phyloP scores from a whole-genome alignment of 2,329 filamentous ascomycete genomes.

The Dactylellina drechsleri region DNA sequence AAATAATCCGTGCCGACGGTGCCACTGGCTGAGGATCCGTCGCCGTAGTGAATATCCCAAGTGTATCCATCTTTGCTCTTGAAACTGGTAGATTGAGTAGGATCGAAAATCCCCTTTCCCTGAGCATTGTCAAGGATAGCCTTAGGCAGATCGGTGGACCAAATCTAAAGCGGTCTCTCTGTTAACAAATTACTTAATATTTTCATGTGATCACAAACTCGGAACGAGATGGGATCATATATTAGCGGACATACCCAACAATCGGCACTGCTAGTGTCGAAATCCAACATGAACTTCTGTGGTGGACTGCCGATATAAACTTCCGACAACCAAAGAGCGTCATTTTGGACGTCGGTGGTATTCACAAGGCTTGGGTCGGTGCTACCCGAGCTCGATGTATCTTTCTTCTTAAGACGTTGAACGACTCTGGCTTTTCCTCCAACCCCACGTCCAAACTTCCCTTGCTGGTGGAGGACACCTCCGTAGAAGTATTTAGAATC shows the following conservation, averaged over 20 bases:
- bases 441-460: slow-evolving; percentile 64
- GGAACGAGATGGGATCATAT: background rate
- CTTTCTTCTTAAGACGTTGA: slow-evolving; percentile 64
- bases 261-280: slow-evolving; percentile 77
- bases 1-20: slow-evolving; percentile 73
- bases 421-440: slow-evolving; percentile 66
- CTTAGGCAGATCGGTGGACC: slow-evolving; percentile 66
- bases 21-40: slow-evolving; percentile 74
- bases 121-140: slow-evolving; percentile 59
- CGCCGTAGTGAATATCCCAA: slow-evolving; percentile 76
- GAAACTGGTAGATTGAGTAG: slow-evolving; percentile 71
- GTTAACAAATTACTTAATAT: background rate
- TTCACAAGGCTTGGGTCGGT: slow-evolving; percentile 64
- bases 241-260: slow-evolving; percentile 68
- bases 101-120: slow-evolving; percentile 70
- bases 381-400: slow-evolving; percentile 57
- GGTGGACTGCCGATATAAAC: slow-evolving; percentile 73
- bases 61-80: slow-evolving; percentile 65
- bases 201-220: slow-evolving; percentile 1
- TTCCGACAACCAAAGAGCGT: slow-evolving; percentile 66
- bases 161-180: slow-evolving; percentile 63
- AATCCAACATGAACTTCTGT: slow-evolving; percentile 73
- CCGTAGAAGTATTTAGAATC: slow-evolving; percentile 71
- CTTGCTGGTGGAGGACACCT: slow-evolving; percentile 65
- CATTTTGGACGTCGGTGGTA: slow-evolving; percentile 74